Base-by-base conservation (phyloP, 305 asterid species). In the Andrographis paniculata region DNA sequence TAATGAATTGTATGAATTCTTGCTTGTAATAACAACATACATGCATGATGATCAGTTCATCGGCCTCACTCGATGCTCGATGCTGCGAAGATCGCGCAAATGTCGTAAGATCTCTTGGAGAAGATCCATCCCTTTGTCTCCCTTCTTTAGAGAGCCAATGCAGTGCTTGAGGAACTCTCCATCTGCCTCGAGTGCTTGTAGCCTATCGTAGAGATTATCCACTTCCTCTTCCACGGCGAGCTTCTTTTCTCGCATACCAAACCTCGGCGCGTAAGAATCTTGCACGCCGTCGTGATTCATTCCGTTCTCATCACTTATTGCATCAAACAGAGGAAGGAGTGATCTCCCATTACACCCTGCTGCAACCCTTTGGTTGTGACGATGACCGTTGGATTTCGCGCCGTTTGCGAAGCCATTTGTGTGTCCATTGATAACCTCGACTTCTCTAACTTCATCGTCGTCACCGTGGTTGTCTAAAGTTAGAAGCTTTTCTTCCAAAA, bases 181-280 rank as follows among this genome's bases (percentile, higher is more conserved):
- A 43, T 91, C 99, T 5, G 96, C 89, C 63, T 91, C 99, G 20
- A 91, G 92, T 30, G 99, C 96, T 70, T 83, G 95, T 45, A 91
- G 52, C 71, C 96, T 83, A 66, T 78, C 95, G 17, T 78, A 84
- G 27, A 91, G 77, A 67, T 83, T 82, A 66, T 78, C 88, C 17
- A 91, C 85, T 65, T 91, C 96, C 62, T 80, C 99, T 61, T 76
- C 94, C 3, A 83, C 61, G 17, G 70, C 84, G 11, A 64, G 14
- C 60, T 65, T 82, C 78, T 72, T 82, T 63, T 63, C 67, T 42
- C 69, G 78, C 16, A 2, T 37, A 3, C 14, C 42, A 14, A 3
- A n/a, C 3, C 12, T 3, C 17, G 17, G 11, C 13, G n/a, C 8
- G 38, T 13, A 5, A 10, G 41, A 73, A 14, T 54, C 45, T 14